Base-by-base conservation (phyloP, 129 eudicot genomes). In the Chrysanthemum seticuspe region DNA sequence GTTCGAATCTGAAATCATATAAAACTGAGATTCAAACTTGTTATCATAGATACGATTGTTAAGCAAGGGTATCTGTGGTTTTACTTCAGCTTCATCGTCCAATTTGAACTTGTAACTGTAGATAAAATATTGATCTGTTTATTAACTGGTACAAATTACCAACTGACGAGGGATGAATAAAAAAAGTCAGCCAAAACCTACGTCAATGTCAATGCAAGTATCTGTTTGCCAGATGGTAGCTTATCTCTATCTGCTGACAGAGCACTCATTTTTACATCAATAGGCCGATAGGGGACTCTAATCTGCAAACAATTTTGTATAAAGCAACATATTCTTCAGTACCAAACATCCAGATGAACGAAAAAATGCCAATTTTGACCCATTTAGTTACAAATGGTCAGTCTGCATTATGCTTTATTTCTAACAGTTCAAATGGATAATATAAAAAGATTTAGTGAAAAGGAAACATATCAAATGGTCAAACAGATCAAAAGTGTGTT, bases 21-120 rank as follows among this genome's bases (percentile, higher is more conserved):
- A 95, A 78, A 95, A 95, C 62, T 95, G 99, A 44, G 99, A 95
- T 88, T 95, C 99, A 80, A 95, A 95, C 71, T 95, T 91, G 72
- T 87, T 95, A 68, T 95, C 99, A 65, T 95, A 95, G 68, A 90
- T 86, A 23, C 99, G 96, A 77, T 95, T 86, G 85, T 95, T 95
- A 59, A 95, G 96, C 62, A 88, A 87, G 34, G 99, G 99, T 73
- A 95, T 80, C 45, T 81, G 85, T 63, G 99, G 99, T 65, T 85
- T 83, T 76, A 95, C 79, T 62, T 91, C 89, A 69, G 97, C 96
- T 65, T 78, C 89, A 68, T 88, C 96, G 65, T 95, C 99, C 80
- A 95, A 51, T 80, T 88, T 88, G 70, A 95, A 88, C 86, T 95
- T 95, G 89, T 95, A 95, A 80, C 98, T 93, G 87, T 82, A 85